Percentiles rank a stretch among this genome's conserved stretches.
Evolutionary conservation across 116 monocot genomes (phyloP).

Genomic region (Cymodocea nodosa): DNA sequence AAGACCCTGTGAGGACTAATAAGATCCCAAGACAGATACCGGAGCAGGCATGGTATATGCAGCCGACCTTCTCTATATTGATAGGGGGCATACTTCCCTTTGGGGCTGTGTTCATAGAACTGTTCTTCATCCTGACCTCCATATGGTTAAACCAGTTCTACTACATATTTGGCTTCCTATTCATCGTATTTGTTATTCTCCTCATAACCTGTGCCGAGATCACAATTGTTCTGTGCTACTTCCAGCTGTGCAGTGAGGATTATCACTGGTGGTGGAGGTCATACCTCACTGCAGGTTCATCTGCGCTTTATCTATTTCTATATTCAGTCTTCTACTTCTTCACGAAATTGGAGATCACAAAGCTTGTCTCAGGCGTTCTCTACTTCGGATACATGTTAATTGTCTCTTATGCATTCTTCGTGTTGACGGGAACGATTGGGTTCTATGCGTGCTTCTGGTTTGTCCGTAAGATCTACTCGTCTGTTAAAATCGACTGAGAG

Average conservation of each 20-base stretch:
- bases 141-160: conserved; percentile 28
- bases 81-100: conserved; percentile 24
- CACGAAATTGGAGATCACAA: conserved; percentile 24
- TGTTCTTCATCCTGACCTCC: conserved; percentile 23
- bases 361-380: conserved; percentile 19
- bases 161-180: conserved; percentile 25
- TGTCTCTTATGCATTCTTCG: conserved; percentile 17
- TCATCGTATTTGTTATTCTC: conserved; percentile 20
- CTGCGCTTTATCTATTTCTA: conserved; percentile 21
- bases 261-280: conserved; percentile 28
- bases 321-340: conserved; percentile 20
- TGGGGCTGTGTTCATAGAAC: conserved; percentile 23
- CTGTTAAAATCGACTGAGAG: conserved; percentile 15
- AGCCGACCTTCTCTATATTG: conserved; percentile 16
- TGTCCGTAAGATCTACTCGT: conserved; percentile 20
- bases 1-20: conserved; percentile 20
- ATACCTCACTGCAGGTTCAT: conserved; percentile 20
- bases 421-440: conserved; percentile 21
- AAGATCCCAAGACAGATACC: conserved; percentile 24
- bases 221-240: conserved; percentile 21
- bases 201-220: conserved; percentile 22
- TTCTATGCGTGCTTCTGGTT: conserved; percentile 26
- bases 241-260: conserved; percentile 19
- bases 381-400: conserved; percentile 25
- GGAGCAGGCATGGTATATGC: conserved; percentile 23